These are phyloP conservation scores for Afroboletus lepidellus DNA, from an alignment of 1,284 basidiomycete species.

Conservation along the genomic window DNA sequence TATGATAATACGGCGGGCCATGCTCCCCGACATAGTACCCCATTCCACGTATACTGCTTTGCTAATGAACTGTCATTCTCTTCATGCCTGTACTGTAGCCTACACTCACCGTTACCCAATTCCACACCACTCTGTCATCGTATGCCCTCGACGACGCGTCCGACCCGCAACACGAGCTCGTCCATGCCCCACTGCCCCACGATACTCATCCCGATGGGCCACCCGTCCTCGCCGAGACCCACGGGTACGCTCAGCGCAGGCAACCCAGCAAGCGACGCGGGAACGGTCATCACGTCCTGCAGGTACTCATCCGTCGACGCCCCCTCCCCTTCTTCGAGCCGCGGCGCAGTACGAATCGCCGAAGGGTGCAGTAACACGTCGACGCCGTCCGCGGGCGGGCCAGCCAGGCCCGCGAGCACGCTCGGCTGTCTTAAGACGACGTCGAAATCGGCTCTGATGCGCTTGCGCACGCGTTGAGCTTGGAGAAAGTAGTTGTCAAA, in stretches of 20 bases:
- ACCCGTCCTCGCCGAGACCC: constrained; percentile 53
- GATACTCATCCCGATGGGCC: constrained; percentile 86
- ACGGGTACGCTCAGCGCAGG: constrained; percentile 79
- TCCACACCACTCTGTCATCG: constrained; percentile 24
- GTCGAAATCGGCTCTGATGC: constrained; percentile 76
- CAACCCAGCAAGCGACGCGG: constrained; percentile 86
- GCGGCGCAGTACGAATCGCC: constrained; percentile 76
- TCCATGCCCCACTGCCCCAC: constrained; percentile 92
- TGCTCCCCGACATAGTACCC: constrained; percentile 10
- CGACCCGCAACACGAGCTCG: constrained; percentile 59
- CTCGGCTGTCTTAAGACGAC: constrained; percentile 60
- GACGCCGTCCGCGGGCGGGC: constrained; percentile 43
- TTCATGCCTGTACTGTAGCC: constrained; percentile 24
- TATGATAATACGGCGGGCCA: constrained; percentile 14
- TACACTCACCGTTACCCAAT: constrained; percentile 23
- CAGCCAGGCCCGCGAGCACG: constrained; percentile 41
- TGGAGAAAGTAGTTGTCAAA: constrained; percentile 97
- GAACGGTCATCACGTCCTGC: constrained; percentile 91
- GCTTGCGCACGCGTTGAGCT: constrained; percentile 77
- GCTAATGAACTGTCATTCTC: constrained; percentile 17
- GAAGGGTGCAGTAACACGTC: constrained; percentile 88
- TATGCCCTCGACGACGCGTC: constrained; percentile 41
- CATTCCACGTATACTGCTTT: constrained; percentile 12
- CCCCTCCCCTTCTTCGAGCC: constrained; percentile 32
- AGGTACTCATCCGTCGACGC: constrained; percentile 63